A percentile compares a stretch with the other conserved stretches of the same genome.
Evolutionary conservation across 2,329 filamentous ascomycete genomes (phyloP).

Genomic region (Colletotrichum lupini): DNA sequence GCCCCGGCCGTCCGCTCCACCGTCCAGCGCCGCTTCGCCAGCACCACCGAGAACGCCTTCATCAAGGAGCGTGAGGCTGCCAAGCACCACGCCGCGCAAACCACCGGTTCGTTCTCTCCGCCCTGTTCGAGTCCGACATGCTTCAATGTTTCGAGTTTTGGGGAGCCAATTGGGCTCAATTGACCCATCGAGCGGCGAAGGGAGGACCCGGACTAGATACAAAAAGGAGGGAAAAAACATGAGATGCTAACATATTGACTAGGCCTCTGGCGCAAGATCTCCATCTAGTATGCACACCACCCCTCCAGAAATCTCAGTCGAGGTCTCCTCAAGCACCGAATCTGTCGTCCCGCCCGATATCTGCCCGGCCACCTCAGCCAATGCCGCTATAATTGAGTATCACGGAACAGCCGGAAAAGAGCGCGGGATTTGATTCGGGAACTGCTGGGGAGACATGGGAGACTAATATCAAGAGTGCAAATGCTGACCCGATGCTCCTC

Average conservation of each 20-base stretch:
- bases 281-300: slow-evolving; percentile 81
- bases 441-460: not conserved
- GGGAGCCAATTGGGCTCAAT: slow-evolving; percentile 21
- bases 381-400: not conserved
- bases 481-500: slow-evolving; percentile 3
- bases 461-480: not conserved
- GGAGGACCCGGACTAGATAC: not conserved
- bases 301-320: not conserved
- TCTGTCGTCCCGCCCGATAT: slow-evolving; percentile 31
- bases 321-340: slow-evolving; percentile 31
- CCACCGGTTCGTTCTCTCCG: slow-evolving; percentile 77
- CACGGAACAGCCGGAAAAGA: not conserved
- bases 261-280: slow-evolving; percentile 97
- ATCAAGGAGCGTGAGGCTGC: slow-evolving; percentile 90
- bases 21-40: slow-evolving; percentile 78
- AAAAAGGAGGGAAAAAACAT: not conserved
- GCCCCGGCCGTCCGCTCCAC: slow-evolving; percentile 61
- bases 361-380: not conserved
- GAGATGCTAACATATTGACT: slow-evolving; percentile 28
- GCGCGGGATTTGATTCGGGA: not conserved
- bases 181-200: not conserved
- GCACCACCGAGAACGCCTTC: slow-evolving; percentile 87
- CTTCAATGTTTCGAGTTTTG: not conserved
- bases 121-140: not conserved
- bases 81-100: slow-evolving; percentile 88